Percentiles rank a stretch among this genome's conserved stretches.
Conservation (phyloP, 495 filamentous ascomycete species). For the Halenospora varia region DNA sequence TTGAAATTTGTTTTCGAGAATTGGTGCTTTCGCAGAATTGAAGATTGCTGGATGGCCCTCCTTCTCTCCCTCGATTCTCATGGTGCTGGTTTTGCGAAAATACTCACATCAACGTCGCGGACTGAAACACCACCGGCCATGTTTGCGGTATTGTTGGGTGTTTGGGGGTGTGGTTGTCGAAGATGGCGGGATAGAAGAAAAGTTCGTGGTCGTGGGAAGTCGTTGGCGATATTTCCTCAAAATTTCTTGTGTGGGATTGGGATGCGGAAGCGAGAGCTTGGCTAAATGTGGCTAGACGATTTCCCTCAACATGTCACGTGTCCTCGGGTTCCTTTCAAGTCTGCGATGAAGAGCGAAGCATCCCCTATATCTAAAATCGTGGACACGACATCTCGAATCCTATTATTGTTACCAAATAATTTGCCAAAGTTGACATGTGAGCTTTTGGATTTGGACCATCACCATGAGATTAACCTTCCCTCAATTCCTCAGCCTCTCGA, state of each 20-base stretch:
- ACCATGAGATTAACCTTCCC: no score
- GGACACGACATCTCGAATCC: no score
- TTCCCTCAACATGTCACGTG: no score
- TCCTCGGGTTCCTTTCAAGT: no score
- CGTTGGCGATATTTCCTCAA: not conserved
- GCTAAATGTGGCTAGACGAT: no score
- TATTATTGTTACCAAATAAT: no score
- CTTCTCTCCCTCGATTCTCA: not conserved
- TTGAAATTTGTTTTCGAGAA: not conserved
- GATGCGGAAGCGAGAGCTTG: not conserved
- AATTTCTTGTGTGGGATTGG: not conserved
- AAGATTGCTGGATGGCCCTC: not conserved
- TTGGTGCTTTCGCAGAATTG: conserved; percentile 29
- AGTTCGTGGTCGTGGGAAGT: not conserved
- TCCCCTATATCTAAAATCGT: no score
- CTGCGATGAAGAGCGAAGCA: no score
- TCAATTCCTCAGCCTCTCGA: no score
- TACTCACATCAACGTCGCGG: conserved; percentile 87
- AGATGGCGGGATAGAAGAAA: not conserved
- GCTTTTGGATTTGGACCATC: no score
- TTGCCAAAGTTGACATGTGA: no score
- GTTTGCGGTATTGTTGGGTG: conserved; percentile 46
- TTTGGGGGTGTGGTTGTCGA: conserved; percentile 1
- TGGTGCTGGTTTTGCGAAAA: conserved; percentile 25
- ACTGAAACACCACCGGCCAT: conserved; percentile 81